Evolutionary conservation across 2,329 filamentous ascomycete species (phyloP).

Genomic region (Thermomyces lanuginosus): DNA sequence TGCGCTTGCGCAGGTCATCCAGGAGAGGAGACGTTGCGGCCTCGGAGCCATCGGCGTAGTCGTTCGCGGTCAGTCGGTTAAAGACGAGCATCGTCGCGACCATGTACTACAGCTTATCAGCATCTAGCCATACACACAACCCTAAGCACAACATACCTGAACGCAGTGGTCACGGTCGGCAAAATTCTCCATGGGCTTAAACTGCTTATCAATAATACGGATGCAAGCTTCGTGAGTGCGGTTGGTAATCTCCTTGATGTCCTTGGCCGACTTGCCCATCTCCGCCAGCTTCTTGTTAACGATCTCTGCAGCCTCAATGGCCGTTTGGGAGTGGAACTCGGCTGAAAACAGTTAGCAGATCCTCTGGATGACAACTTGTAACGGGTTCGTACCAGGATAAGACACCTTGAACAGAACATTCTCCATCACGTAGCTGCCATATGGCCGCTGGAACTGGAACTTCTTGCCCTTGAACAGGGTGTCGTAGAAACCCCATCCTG

Average conservation of each 20-base stretch:
- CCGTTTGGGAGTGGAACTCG: slow-evolving; percentile 97
- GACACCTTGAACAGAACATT: slow-evolving; percentile 99
- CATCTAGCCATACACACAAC: slow-evolving; percentile 1
- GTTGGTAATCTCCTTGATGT: slow-evolving; percentile 87
- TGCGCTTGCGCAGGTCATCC: slow-evolving; percentile 81
- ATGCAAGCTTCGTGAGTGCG: slow-evolving; percentile 96
- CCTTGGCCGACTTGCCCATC: slow-evolving; percentile 76
- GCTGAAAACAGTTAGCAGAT: slow-evolving; percentile 30
- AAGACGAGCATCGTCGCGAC: slow-evolving; percentile 89
- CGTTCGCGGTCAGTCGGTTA: slow-evolving; percentile 78
- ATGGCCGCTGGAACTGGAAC: slow-evolving; percentile 89
- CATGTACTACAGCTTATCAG: slow-evolving; percentile 54
- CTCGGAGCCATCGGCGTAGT: slow-evolving; percentile 87
- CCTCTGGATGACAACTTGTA: not conserved
- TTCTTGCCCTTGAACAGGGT: slow-evolving; percentile 91
- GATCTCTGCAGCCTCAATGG: slow-evolving; percentile 83
- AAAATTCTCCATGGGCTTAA: slow-evolving; percentile 99
- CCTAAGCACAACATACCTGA: slow-evolving; percentile 37
- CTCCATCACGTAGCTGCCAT: slow-evolving; percentile 99
- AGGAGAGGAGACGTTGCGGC: slow-evolving; percentile 79
- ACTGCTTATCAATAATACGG: slow-evolving; percentile 99
- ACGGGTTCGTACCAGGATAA: slow-evolving; percentile 57
- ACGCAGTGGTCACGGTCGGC: slow-evolving; percentile 99
- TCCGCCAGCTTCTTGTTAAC: slow-evolving; percentile 69
- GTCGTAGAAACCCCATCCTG: slow-evolving; percentile 97